A percentile compares a stretch with the other conserved stretches of the same genome.
Conservation (phyloP, 2,329 filamentous ascomycete species). For the Aspergillus sp. region DNA sequence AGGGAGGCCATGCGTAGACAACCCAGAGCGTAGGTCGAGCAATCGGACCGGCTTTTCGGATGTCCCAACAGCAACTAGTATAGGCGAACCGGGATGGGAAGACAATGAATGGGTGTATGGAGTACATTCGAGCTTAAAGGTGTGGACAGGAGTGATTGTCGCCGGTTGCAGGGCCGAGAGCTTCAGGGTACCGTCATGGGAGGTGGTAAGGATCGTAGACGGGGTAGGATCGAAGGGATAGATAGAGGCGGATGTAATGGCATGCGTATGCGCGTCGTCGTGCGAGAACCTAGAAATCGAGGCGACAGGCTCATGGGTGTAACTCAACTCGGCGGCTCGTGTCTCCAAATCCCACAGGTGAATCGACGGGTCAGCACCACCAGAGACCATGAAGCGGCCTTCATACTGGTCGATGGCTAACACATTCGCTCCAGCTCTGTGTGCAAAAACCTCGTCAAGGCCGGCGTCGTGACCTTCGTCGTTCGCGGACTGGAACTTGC, state of each 20-base stretch:
- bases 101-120: constrained; percentile 70
- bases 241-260: constrained; percentile 48
- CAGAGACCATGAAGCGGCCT: constrained; percentile 76
- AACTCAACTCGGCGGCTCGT: constrained; percentile 47
- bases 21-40: constrained; percentile 80
- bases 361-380: constrained; percentile 80
- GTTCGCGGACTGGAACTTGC: constrained; percentile 19
- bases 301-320: constrained; percentile 56
- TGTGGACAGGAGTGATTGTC: constrained; percentile 45
- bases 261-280: constrained; percentile 43
- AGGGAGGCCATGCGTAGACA: constrained; percentile 69
- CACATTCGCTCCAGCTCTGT: constrained; percentile 75
- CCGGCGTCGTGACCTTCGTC: constrained; percentile 11
- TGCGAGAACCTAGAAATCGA: constrained; percentile 41
- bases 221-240: constrained; percentile 50
- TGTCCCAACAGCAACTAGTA: constrained; percentile 84
- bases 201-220: constrained; percentile 47
- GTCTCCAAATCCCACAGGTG: constrained; percentile 84
- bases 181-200: constrained; percentile 48
- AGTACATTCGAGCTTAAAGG: constrained; percentile 47
- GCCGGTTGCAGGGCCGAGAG: constrained; percentile 42
- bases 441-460: constrained; percentile 52
- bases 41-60: constrained; percentile 82
- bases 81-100: constrained; percentile 60
- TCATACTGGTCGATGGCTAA: constrained; percentile 81